phyloP scores from a whole-genome alignment of 192 early-diverging fungal genomes.

The Phycomyces nitens region DNA sequence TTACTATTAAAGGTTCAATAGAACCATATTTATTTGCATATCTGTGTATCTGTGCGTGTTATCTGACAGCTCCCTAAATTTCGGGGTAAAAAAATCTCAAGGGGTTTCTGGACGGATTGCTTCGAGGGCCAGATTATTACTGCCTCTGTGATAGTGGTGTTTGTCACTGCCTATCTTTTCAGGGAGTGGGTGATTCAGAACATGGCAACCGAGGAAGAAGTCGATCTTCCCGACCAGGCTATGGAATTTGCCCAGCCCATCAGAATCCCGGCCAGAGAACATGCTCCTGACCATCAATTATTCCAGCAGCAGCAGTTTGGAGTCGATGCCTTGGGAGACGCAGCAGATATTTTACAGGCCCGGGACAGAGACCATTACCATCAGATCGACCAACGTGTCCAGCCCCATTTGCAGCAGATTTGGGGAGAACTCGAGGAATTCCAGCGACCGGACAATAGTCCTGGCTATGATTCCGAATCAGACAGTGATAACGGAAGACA shows the following conservation, averaged over 20 bases:
- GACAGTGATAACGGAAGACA: background rate
- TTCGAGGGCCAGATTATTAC: constrained; percentile 87
- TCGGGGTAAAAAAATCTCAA: constrained; percentile 10
- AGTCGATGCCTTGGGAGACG: constrained; percentile 15
- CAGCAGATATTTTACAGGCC: constrained; percentile 5
- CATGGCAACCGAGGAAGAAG: constrained; percentile 37
- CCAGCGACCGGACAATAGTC: background rate
- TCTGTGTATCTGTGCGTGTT: background rate
- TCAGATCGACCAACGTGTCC: background rate
- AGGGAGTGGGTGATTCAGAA: constrained; percentile 86
- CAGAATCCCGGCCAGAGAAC: background rate
- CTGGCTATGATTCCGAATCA: background rate
- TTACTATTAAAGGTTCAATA: no score
- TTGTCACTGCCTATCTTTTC: constrained; percentile 77
- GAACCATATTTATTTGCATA: background rate
- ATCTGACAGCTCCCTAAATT: background rate
- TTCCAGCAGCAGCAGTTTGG: constrained; percentile 18
- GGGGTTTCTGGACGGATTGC: constrained; percentile 57
- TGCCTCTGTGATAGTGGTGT: constrained; percentile 68
- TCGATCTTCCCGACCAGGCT: background rate
- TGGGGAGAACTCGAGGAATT: background rate
- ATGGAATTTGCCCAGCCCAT: background rate
- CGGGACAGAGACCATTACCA: background rate
- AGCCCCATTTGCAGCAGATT: background rate
- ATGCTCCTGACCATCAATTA: background rate